Evolutionary conservation across 2,329 filamentous ascomycete species (phyloP).

Genomic region (Westerdykella aurantiaca): DNA sequence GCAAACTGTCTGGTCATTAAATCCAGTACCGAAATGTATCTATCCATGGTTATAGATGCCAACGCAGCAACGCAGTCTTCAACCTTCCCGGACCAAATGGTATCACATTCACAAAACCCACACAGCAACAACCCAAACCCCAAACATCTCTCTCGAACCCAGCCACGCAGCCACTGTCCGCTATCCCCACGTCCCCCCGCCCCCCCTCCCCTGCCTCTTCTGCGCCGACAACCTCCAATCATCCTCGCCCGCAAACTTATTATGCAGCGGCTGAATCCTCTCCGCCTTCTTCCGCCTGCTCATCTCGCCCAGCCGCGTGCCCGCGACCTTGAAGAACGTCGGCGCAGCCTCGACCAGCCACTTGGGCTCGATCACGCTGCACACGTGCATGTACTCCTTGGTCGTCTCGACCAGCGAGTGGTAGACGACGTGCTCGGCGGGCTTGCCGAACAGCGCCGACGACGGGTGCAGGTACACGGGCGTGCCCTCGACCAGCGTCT

Average conservation of each 20-base stretch:
- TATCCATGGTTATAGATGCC: too few relatives aligned
- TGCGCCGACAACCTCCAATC: slow-evolving; percentile 93
- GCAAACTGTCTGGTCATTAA: too few relatives aligned
- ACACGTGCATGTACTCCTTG: slow-evolving; percentile 97
- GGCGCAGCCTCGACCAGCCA: slow-evolving; percentile 93
- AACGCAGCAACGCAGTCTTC: too few relatives aligned
- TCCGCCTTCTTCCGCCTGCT: slow-evolving; percentile 92
- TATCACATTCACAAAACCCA: too few relatives aligned
- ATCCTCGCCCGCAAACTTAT: slow-evolving; percentile 85
- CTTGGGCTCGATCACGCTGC: slow-evolving; percentile 89
- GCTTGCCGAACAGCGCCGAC: slow-evolving; percentile 89
- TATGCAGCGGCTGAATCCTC: slow-evolving; percentile 90
- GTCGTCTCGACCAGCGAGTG: slow-evolving; percentile 86
- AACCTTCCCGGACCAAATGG: too few relatives aligned
- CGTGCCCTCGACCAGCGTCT: slow-evolving; percentile 91
- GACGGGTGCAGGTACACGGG: slow-evolving; percentile 92
- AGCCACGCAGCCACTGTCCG: neutral
- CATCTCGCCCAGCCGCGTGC: slow-evolving; percentile 62
- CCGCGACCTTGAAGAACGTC: slow-evolving; percentile 96
- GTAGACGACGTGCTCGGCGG: slow-evolving; percentile 94
- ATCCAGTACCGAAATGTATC: too few relatives aligned
- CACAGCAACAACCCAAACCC: too few relatives aligned
- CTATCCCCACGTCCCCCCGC: slow-evolving; percentile 89
- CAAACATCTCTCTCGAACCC: too few relatives aligned
- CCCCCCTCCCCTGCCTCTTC: slow-evolving; percentile 74